Conservation (phyloP, 768 basidiomycete genomes). For the Termitomyces sp. region DNA sequence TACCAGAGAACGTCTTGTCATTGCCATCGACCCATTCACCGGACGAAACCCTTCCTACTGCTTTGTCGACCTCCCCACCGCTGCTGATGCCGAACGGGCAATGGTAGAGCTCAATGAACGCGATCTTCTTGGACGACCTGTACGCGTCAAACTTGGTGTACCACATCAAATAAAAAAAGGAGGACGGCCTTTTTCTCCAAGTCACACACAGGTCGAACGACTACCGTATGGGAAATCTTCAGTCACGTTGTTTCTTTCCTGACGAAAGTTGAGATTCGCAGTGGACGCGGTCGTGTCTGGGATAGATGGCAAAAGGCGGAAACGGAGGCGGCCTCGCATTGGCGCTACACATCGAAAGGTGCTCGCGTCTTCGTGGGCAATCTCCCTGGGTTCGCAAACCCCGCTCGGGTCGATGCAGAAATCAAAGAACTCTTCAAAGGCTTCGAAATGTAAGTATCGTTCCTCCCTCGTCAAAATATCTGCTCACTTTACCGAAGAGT, state of each 20-base stretch:
- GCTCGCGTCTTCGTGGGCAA: slow-evolving; percentile 4
- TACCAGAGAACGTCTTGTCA: neutral
- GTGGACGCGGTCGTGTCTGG: neutral
- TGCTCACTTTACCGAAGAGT: neutral
- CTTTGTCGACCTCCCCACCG: neutral
- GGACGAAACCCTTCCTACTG: slow-evolving; percentile 4
- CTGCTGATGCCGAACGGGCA: neutral
- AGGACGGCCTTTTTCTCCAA: neutral
- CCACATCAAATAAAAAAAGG: neutral
- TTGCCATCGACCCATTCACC: slow-evolving; percentile 5
- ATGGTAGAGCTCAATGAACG: neutral
- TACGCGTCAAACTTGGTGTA: neutral
- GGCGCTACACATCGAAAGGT: neutral
- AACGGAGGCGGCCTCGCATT: neutral
- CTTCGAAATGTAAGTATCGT: neutral
- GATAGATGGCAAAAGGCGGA: neutral
- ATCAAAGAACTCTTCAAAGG: slow-evolving; percentile 1
- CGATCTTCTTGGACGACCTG: neutral
- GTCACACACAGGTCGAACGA: neutral
- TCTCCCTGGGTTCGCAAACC: neutral
- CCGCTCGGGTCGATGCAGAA: slow-evolving; percentile 3
- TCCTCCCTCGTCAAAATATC: neutral
- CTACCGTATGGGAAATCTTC: neutral
- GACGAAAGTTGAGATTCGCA: neutral
- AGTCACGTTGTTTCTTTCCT: neutral